Evolutionary conservation across 805 yeast genomes (phyloP).

Genomic region (Starmerella apicola): DNA sequence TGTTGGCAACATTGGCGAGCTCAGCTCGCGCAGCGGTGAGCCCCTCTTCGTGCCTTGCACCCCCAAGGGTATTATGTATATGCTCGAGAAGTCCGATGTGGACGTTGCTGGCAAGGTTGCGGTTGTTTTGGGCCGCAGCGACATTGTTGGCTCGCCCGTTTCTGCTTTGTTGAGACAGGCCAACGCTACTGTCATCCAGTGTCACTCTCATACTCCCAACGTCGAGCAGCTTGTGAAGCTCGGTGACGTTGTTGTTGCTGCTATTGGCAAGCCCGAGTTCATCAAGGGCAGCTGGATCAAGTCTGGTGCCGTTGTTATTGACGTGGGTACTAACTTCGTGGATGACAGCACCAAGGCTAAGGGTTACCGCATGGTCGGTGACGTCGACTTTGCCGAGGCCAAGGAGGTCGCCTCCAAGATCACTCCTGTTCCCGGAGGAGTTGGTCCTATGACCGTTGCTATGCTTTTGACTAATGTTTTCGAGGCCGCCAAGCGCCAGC

Average conservation of each 20-base stretch:
- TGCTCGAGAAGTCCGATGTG: conserved; percentile 56
- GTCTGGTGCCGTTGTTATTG: conserved; percentile 76
- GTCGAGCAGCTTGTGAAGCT: conserved; percentile 44
- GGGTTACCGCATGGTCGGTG: conserved; percentile 81
- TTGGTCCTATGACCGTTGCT: conserved; percentile 98
- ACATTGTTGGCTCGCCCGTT: conserved; percentile 91
- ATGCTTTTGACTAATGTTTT: conserved; percentile 81
- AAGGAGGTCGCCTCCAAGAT: conserved; percentile 54
- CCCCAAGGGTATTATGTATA: conserved; percentile 80
- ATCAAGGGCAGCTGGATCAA: conserved; percentile 83
- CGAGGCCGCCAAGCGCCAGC: conserved; percentile 53
- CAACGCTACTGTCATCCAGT: conserved; percentile 75
- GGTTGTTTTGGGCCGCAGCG: conserved; percentile 91
- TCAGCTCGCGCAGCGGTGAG: conserved; percentile 71
- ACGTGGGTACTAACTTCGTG: conserved; percentile 88
- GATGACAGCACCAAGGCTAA: conserved; percentile 61
- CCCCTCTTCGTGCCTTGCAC: conserved; percentile 89
- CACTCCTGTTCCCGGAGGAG: conserved; percentile 98
- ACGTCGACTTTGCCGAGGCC: conserved; percentile 61
- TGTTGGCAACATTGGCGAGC: conserved; percentile 76
- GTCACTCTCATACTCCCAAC: conserved; percentile 63
- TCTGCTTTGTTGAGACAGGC: conserved; percentile 66
- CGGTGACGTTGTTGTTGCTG: conserved; percentile 89
- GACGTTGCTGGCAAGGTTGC: conserved; percentile 63
- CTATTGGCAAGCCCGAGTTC: conserved; percentile 75